These are phyloP conservation scores for Aspergillus cristatus DNA, from an alignment of 495 filamentous ascomycete species.

Conservation along the genomic window DNA sequence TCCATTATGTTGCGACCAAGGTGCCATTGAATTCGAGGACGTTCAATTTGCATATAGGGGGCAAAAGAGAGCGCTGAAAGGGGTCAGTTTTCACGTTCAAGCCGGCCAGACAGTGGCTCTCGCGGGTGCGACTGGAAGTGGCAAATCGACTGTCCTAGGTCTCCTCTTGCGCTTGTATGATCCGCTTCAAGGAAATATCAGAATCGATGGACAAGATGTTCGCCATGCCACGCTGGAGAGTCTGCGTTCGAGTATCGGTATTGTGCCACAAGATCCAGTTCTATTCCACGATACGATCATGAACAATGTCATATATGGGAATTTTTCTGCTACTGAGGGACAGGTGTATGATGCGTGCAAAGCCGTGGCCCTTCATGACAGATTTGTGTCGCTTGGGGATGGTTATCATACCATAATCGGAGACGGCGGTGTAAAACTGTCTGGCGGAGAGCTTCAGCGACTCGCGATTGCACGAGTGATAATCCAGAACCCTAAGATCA, in stretches of 20 bases:
- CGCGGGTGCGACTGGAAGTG: slow-evolving; percentile 68
- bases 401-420: slow-evolving; percentile 54
- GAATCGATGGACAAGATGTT: slow-evolving; percentile 69
- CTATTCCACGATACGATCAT: slow-evolving; percentile 68
- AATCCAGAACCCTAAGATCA: slow-evolving; percentile 37
- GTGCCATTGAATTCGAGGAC: slow-evolving; percentile 53
- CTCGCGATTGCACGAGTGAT: slow-evolving; percentile 63
- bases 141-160: slow-evolving; percentile 70
- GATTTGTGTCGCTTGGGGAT: slow-evolving; percentile 55
- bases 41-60: slow-evolving; percentile 16
- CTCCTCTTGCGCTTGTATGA: slow-evolving; percentile 67
- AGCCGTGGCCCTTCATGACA: slow-evolving; percentile 61
- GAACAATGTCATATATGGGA: slow-evolving; percentile 64
- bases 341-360: slow-evolving; percentile 64
- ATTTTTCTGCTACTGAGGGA: slow-evolving; percentile 48
- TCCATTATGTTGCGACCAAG: slow-evolving; percentile 46
- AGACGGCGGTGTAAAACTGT: slow-evolving; percentile 57
- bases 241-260: slow-evolving; percentile 56
- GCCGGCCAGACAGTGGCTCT: slow-evolving; percentile 61
- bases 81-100: slow-evolving; percentile 9
- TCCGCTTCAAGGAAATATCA: slow-evolving; percentile 49
- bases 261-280: slow-evolving; percentile 60
- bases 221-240: slow-evolving; percentile 56
- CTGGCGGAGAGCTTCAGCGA: slow-evolving; percentile 66
- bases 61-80: slow-evolving; percentile 1